Evolutionary conservation across 495 filamentous ascomycete genomes (phyloP).

Genomic region (Letharia lupina): DNA sequence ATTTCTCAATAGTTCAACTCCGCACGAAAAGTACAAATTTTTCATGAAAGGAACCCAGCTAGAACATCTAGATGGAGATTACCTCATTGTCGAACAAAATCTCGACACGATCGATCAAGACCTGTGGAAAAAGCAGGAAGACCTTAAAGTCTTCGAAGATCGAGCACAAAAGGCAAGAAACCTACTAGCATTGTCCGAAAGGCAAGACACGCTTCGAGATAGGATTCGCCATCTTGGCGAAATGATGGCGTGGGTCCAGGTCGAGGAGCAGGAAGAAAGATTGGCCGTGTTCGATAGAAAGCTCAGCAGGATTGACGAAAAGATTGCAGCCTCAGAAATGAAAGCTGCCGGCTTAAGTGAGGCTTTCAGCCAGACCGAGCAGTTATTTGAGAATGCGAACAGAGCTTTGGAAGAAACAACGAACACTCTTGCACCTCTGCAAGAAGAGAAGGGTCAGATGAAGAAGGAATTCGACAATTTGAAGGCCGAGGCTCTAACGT

Average conservation of each 20-base stretch:
- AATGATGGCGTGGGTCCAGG: constrained; percentile 68
- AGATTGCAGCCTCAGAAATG: constrained; percentile 37
- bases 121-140: constrained; percentile 38
- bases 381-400: constrained; percentile 43
- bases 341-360: constrained; percentile 34
- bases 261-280: constrained; percentile 49
- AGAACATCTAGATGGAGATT: constrained; percentile 86
- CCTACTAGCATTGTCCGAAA: constrained; percentile 49
- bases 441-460: constrained; percentile 35
- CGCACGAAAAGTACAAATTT: constrained; percentile 87
- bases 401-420: constrained; percentile 48
- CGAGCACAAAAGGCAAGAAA: constrained; percentile 40
- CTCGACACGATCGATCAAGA: constrained; percentile 62
- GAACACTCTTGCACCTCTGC: constrained; percentile 37
- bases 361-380: constrained; percentile 38
- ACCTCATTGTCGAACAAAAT: constrained; percentile 63
- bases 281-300: constrained; percentile 31
- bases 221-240: constrained; percentile 42
- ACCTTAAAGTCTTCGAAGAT: constrained; percentile 41
- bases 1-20: constrained; percentile 77
- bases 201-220: constrained; percentile 47
- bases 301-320: constrained; percentile 32
- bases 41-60: constrained; percentile 94
- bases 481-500: constrained; percentile 36
- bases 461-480: constrained; percentile 35